Evolutionary conservation across 2,329 filamentous ascomycete species (phyloP).

Genomic region (Pezicula neosporulosa): DNA sequence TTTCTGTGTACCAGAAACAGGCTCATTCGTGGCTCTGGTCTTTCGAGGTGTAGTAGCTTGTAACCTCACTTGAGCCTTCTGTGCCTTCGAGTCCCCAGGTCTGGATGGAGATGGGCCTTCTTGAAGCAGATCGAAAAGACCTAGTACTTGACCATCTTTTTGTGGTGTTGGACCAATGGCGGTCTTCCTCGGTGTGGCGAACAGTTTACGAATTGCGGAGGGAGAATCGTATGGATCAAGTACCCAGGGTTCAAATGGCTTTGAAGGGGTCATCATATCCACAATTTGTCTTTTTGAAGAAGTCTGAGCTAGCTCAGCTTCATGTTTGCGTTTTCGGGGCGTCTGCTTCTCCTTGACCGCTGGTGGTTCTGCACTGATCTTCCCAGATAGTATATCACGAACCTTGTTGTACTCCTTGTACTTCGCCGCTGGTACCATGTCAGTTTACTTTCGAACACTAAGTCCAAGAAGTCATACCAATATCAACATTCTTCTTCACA

Average conservation of each 20-base stretch:
- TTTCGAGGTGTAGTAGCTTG: constrained; percentile 37
- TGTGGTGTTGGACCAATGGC: constrained; percentile 77
- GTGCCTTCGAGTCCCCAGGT: not conserved
- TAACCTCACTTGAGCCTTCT: constrained; percentile 22
- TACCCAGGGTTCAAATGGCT: constrained; percentile 31
- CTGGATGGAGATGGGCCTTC: constrained; percentile 37
- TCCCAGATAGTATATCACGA: constrained; percentile 55
- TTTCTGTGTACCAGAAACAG: constrained; percentile 6
- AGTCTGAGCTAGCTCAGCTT: constrained; percentile 36
- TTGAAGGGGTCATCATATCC: constrained; percentile 45
- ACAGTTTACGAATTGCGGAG: constrained; percentile 53
- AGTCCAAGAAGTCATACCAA: constrained; percentile 49
- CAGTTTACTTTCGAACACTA: not conserved
- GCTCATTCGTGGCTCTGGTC: constrained; percentile 5
- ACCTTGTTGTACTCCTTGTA: constrained; percentile 74
- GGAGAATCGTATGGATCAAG: constrained; percentile 51
- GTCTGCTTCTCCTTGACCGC: constrained; percentile 26
- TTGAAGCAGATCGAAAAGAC: constrained; percentile 69
- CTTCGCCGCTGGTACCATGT: constrained; percentile 39
- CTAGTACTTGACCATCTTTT: constrained; percentile 71
- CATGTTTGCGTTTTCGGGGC: constrained; percentile 32
- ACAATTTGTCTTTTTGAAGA: constrained; percentile 49
- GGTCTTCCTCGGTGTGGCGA: constrained; percentile 55
- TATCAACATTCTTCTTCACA: constrained; percentile 69
- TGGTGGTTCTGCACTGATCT: constrained; percentile 33